Base-by-base conservation (phyloP, 83 land plant species). In the Picea mariana region DNA sequence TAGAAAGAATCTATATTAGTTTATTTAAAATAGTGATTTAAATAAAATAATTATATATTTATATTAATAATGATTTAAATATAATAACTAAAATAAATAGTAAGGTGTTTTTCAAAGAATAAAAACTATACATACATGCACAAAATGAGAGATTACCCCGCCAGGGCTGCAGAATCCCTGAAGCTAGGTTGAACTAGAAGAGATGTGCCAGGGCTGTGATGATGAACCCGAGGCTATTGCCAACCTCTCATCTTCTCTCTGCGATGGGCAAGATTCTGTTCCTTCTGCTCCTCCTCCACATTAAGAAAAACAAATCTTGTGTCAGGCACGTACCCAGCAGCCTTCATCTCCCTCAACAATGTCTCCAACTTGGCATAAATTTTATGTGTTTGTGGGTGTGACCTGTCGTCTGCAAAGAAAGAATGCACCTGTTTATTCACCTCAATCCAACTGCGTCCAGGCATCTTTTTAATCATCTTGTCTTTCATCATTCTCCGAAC, bases 401-500 rank as follows among this genome's bases (percentile, higher is more conserved):
- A 69, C 20, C 42, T 69, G 20, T 69, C 75, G 38, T 42, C 47
- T 69, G 20, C 75, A 69, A 18, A 69, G 42, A 69, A 69, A 69
- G 47, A 40, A 69, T 69, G 75, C 42, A 38, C 21, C 17, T 6
- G 20, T 38, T 69, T 69, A 69, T 69, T 34, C 11, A 69, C 47
- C 42, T 69, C 75, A 69, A 69, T 69, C 75, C 75, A 69, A 69
- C 75, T 69, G 42, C 75, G 42, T 18, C 75, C 75, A 69, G 75
- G 75, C 16, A 38, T 38, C 75, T 38, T 69, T 38, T 38, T 38
- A 17, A 69, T 68, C 34, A 42, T 67, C 67, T 60, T 81, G 23
- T 40, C 72, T 62, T 52, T 83, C 89, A 65, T 26, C 62, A 76
- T 72, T 52, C 55, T 81, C 86, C 79, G 81, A 83, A 62, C 78